Evolutionary conservation across 208 protist genomes (phyloP).

Genomic region (Wallacemonas sp.): DNA sequence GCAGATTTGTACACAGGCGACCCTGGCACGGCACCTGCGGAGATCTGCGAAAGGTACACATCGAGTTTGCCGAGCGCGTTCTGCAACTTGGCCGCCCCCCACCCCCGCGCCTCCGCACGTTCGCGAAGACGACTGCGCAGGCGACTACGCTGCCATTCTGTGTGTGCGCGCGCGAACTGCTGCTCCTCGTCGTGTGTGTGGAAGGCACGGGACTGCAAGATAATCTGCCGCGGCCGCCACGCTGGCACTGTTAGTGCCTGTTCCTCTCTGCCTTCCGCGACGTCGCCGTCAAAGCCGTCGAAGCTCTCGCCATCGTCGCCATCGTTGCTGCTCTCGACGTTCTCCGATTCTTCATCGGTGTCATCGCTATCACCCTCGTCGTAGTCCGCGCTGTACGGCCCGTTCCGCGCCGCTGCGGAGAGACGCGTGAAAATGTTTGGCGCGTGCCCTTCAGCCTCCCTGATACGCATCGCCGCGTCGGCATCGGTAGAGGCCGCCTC

Average conservation of each 20-base stretch:
- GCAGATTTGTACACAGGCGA: no score
- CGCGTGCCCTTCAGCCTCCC: not conserved
- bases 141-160: slow-evolving; percentile 1
- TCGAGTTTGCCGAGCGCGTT: not conserved
- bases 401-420: not conserved
- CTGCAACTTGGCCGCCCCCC: not conserved
- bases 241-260: slow-evolving; percentile 10
- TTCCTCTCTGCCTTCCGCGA: no score
- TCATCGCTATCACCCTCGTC: slow-evolving; percentile 14
- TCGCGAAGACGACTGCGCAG: not conserved
- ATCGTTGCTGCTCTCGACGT: slow-evolving; percentile 12
- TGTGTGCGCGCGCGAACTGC: not conserved
- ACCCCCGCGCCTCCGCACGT: not conserved
- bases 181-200: slow-evolving; percentile 12
- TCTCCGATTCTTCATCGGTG: slow-evolving; percentile 19
- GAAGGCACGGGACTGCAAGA: slow-evolving; percentile 33
- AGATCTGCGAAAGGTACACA: not conserved
- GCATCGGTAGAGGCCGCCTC: not conserved
- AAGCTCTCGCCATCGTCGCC: not conserved
- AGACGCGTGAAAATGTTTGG: not conserved
- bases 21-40: no score
- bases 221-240: slow-evolving; percentile 23
- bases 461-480: slow-evolving; percentile 7
- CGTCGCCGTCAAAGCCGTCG: no score
- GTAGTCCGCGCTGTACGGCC: slow-evolving; percentile 9